phyloP scores from a whole-genome alignment of 1,284 basidiomycete genomes.

The Veloboletus limbatus region DNA sequence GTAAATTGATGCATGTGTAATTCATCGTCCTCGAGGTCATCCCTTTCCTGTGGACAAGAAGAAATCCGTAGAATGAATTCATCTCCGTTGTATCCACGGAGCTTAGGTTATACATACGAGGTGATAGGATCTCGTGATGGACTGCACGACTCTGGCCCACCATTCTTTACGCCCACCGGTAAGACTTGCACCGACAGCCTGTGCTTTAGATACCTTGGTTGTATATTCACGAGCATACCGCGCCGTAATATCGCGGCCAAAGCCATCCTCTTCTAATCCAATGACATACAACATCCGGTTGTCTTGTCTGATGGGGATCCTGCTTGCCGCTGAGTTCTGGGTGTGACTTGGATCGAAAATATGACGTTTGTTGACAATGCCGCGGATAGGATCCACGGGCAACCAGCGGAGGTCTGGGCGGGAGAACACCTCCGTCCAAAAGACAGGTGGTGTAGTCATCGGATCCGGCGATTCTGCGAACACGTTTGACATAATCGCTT shows the following conservation, averaged over 20 bases:
- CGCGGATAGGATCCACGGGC: conserved; percentile 86
- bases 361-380: conserved; percentile 75
- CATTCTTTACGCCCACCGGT: conserved; percentile 69
- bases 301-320: conserved; percentile 42
- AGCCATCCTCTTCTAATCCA: conserved; percentile 90
- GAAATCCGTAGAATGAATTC: conserved; percentile 19
- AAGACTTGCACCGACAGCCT: conserved; percentile 54
- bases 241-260: conserved; percentile 71
- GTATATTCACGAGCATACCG: conserved; percentile 81
- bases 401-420: conserved; percentile 91
- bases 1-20: conserved; percentile 73
- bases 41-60: conserved; percentile 64
- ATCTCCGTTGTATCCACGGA: conserved; percentile 25
- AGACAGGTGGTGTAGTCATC: conserved; percentile 75
- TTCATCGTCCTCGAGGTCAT: conserved; percentile 94
- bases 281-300: conserved; percentile 94
- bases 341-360: conserved; percentile 74
- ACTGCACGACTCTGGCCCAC: conserved; percentile 75
- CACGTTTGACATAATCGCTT: conserved; percentile 25
- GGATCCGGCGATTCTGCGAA: conserved; percentile 47
- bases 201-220: conserved; percentile 79
- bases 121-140: conserved; percentile 72
- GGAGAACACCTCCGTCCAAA: conserved; percentile 98
- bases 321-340: conserved; percentile 19
- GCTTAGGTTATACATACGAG: conserved; percentile 51